Percentiles rank a stretch among this genome's conserved stretches.
phyloP scores from a whole-genome alignment of 495 filamentous ascomycete genomes.

The Hypoxylon subgilvum region DNA sequence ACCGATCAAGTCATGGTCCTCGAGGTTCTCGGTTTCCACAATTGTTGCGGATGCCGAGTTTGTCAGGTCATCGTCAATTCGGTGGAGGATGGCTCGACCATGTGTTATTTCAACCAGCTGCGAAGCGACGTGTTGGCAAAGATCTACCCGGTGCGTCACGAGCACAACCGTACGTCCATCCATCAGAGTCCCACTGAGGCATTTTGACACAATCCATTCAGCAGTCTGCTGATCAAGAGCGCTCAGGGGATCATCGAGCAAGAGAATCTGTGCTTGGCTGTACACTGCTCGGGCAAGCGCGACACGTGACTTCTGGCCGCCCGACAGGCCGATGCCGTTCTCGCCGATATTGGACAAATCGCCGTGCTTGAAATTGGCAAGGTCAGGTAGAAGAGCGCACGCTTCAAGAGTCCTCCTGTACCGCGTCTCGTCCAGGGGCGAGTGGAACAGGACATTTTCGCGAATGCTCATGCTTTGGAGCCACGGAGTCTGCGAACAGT shows the following conservation, averaged over 20 bases:
- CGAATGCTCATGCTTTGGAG: constrained; percentile 83
- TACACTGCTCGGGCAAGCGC: constrained; percentile 82
- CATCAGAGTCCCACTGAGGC: constrained; percentile 79
- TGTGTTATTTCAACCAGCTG: too few relatives aligned
- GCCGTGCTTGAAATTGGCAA: constrained; percentile 76
- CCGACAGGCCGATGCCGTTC: constrained; percentile 83
- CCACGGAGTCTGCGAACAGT: constrained; percentile 91
- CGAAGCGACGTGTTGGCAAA: too few relatives aligned
- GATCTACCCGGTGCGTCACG: too few relatives aligned
- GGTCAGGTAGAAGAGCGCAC: constrained; percentile 78
- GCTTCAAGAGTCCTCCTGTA: constrained; percentile 77
- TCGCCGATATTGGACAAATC: constrained; percentile 83
- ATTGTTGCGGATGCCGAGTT: too few relatives aligned
- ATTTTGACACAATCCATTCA: constrained; percentile 83
- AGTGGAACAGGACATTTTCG: constrained; percentile 81
- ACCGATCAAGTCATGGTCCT: too few relatives aligned
- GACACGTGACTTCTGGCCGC: constrained; percentile 86
- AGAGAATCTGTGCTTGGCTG: constrained; percentile 72
- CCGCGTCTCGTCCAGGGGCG: constrained; percentile 68
- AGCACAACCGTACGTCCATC: constrained; percentile 75
- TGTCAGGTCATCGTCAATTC: too few relatives aligned
- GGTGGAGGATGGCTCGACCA: too few relatives aligned
- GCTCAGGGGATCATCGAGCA: constrained; percentile 83
- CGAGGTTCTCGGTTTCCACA: too few relatives aligned
- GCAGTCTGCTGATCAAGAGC: constrained; percentile 87